These are phyloP conservation scores for Botrytis sinoallii DNA, from an alignment of 2,329 filamentous ascomycete species.

Conservation along the genomic window DNA sequence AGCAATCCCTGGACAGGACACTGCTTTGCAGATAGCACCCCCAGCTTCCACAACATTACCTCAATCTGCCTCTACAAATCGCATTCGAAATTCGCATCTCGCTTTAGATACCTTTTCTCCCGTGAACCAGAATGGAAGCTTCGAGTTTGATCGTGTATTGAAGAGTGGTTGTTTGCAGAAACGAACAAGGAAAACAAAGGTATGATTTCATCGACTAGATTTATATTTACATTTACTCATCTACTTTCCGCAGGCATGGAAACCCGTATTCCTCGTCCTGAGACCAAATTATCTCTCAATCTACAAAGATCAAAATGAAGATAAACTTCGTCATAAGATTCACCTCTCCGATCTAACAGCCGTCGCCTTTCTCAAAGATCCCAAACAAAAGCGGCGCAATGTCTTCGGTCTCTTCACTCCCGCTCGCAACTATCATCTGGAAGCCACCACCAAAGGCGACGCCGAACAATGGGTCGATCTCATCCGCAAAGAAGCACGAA, in stretches of 20 bases:
- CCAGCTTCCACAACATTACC: slow-evolving; percentile 25
- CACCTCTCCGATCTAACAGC: slow-evolving; percentile 87
- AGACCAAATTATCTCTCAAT: slow-evolving; percentile 86
- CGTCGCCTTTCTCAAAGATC: slow-evolving; percentile 82
- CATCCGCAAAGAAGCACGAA: slow-evolving; percentile 75
- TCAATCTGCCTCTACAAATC: slow-evolving; percentile 28
- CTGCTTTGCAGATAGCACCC: slow-evolving; percentile 28
- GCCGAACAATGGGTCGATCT: slow-evolving; percentile 82
- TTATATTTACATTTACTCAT: background rate
- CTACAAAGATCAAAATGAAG: slow-evolving; percentile 89
- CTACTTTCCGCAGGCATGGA: slow-evolving; percentile 67
- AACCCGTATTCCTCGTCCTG: slow-evolving; percentile 82
- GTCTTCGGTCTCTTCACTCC: slow-evolving; percentile 92
- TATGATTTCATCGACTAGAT: slow-evolving; percentile 38
- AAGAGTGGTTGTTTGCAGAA: slow-evolving; percentile 86
- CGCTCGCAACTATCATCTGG: slow-evolving; percentile 86
- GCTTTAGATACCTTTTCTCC: slow-evolving; percentile 70
- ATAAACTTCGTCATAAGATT: slow-evolving; percentile 84
- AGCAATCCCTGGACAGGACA: slow-evolving; percentile 29
- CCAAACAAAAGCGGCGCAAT: slow-evolving; percentile 80
- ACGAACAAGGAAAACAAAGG: slow-evolving; percentile 91
- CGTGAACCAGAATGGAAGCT: slow-evolving; percentile 92
- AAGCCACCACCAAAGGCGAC: slow-evolving; percentile 69
- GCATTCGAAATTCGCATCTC: slow-evolving; percentile 43
- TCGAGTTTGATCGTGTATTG: slow-evolving; percentile 90